Base-by-base conservation (phyloP, 1,139 yeast species). In the Waltiozyma sp. region DNA sequence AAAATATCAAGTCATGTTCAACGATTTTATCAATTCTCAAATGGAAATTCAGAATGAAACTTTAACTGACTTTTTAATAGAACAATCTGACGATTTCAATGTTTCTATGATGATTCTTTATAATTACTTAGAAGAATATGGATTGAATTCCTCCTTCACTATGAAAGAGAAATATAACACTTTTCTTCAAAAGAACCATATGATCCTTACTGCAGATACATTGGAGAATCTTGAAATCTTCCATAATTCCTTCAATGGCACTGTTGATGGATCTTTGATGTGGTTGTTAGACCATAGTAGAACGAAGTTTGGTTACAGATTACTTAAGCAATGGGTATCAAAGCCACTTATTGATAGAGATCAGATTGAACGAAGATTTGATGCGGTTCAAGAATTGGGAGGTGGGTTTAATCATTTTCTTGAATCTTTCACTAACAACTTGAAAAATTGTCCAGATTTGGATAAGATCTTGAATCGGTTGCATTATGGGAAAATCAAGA, bases 221-320 rank as follows among this genome's bases (percentile, higher is more conserved):
- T 53, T 91, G 7, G 69, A 72, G 31, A 76, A 84, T 37, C 63
- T 91, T 23, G 96, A 91, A 55, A 71, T 91, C 1, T 86, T 86
- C 53, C 66, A 66, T 36, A 85, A 85, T 53, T 64, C 70, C 2
- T 76, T 91, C 0, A 77, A 78, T 48, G 61, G 63, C 16, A 64
- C 72, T 1, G 66, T 65, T 8, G 64, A 68, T 31, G 97, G 96
- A 0, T 77, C 96, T 0, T 62, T 91, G 16, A 61, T 84, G 15
- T 83, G 91, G 87, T 65, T 86, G 2, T 57, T 91, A 48, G 85
- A 89, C 58, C 89, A 82, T 49, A 85, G 97, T 0, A 65, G 77
- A 38, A 86, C 96, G 0, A 69, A 72, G 28, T 83, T 80, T 62
- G 98, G 98, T 0, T 72, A 69, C 41, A 63, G 96, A 43, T 55